phyloP scores from a whole-genome alignment of 1,284 basidiomycete species.

The Hymenochaete sp. region DNA sequence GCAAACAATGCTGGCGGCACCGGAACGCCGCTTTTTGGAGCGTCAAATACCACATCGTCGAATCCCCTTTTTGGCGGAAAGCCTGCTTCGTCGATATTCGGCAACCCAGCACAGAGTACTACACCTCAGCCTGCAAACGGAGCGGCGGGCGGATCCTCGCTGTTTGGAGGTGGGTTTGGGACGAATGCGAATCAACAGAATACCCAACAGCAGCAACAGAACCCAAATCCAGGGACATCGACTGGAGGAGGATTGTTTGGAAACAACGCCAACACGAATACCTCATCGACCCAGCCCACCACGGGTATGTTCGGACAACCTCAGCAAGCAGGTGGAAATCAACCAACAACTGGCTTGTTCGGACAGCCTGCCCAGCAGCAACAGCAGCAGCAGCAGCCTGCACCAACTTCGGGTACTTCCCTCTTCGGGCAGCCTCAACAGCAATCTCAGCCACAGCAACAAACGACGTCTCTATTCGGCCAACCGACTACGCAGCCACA shows the following conservation, averaged over 20 bases:
- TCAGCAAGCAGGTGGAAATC: conserved; percentile 17
- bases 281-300: conserved; percentile 22
- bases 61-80: conserved; percentile 17
- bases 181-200: neutral
- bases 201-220: neutral
- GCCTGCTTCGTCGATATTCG: conserved; percentile 15
- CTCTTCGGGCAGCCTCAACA: conserved; percentile 25
- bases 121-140: conserved; percentile 22
- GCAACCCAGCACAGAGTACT: conserved; percentile 7
- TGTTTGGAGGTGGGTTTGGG: conserved; percentile 11
- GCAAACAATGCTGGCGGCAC: conserved; percentile 5
- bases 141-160: conserved; percentile 17
- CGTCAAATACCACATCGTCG: neutral
- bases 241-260: conserved; percentile 29
- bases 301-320: conserved; percentile 11
- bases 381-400: conserved; percentile 22
- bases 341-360: conserved; percentile 26
- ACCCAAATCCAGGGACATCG: neutral
- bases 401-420: conserved; percentile 19
- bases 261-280: conserved; percentile 22
- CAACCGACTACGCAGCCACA: conserved; percentile 23
- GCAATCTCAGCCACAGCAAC: conserved; percentile 23
- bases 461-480: conserved; percentile 29
- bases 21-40: conserved; percentile 11
- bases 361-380: conserved; percentile 22